These are phyloP conservation scores for Pleurotus djamor DNA, from an alignment of 768 basidiomycete genomes.

Conservation along the genomic window DNA sequence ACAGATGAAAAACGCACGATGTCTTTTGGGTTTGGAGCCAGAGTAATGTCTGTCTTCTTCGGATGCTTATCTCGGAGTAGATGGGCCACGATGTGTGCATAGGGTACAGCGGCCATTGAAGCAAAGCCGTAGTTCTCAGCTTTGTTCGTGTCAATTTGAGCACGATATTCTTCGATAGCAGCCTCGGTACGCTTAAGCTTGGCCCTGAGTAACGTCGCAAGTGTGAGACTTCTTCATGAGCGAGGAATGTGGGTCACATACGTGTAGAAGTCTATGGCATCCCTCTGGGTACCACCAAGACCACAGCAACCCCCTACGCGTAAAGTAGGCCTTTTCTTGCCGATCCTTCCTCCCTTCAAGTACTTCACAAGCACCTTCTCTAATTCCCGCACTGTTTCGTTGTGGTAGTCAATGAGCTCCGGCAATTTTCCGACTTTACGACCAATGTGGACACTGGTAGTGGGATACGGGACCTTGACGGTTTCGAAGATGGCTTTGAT, in stretches of 20 bases:
- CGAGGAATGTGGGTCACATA: slow-evolving; percentile 33
- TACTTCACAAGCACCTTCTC: slow-evolving; percentile 89
- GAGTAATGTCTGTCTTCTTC: slow-evolving; percentile 64
- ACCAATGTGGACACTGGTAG: slow-evolving; percentile 87
- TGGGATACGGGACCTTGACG: slow-evolving; percentile 82
- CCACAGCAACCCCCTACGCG: slow-evolving; percentile 79
- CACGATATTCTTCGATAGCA: slow-evolving; percentile 71
- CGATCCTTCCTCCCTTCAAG: slow-evolving; percentile 79
- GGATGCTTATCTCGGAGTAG: slow-evolving; percentile 66
- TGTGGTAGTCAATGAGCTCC: slow-evolving; percentile 88
- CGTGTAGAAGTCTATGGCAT: slow-evolving; percentile 95
- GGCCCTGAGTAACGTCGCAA: slow-evolving; percentile 24
- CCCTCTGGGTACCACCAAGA: slow-evolving; percentile 79
- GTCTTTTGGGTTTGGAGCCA: slow-evolving; percentile 90
- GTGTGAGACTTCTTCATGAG: background rate
- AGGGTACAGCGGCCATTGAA: slow-evolving; percentile 85
- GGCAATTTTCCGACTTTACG: slow-evolving; percentile 87
- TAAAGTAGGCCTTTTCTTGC: slow-evolving; percentile 78
- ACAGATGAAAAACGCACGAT: slow-evolving; percentile 49
- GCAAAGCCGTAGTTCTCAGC: slow-evolving; percentile 93
- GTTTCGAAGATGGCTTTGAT: slow-evolving; percentile 73
- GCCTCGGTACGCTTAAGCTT: slow-evolving; percentile 68
- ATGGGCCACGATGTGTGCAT: slow-evolving; percentile 83
- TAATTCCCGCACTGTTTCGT: slow-evolving; percentile 90
- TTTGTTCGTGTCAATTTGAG: slow-evolving; percentile 68